These are phyloP conservation scores for Saccharomyces hybrid DNA, from an alignment of 1,139 yeast species.

Conservation along the genomic window DNA sequence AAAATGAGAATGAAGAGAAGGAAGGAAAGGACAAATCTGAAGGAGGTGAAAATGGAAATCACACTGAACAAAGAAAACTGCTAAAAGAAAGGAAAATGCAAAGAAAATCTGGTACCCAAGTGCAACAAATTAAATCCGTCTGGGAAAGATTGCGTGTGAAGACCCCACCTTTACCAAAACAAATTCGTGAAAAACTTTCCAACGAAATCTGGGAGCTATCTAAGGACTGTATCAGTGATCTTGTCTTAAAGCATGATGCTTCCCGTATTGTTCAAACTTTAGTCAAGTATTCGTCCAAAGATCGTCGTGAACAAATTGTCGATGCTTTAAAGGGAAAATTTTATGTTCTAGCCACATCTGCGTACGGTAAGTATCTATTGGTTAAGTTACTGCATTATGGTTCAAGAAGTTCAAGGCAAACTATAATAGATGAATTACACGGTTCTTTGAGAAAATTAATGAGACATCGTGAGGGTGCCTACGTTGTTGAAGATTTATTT, in stretches of 20 bases:
- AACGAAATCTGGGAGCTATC: constrained; percentile 81
- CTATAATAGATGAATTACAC: constrained; percentile 76
- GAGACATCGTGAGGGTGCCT: constrained; percentile 99
- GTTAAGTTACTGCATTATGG: constrained; percentile 92
- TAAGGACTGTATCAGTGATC: constrained; percentile 68
- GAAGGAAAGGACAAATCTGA: constrained; percentile 15
- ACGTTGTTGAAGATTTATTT: constrained; percentile 89
- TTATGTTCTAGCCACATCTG: constrained; percentile 79
- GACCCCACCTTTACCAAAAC: constrained; percentile 73
- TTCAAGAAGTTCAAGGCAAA: constrained; percentile 64
- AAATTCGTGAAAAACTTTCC: constrained; percentile 68
- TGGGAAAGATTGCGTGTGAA: constrained; percentile 93
- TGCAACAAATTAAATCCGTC: constrained; percentile 73
- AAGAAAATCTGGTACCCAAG: constrained; percentile 79
- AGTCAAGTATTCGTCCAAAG: constrained; percentile 75
- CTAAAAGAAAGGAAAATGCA: constrained; percentile 77
- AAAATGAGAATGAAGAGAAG: constrained; percentile 18
- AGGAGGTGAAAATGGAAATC: constrained; percentile 51
- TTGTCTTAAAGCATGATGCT: constrained; percentile 93
- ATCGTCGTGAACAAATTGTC: constrained; percentile 68
- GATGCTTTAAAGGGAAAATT: constrained; percentile 64
- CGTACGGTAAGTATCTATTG: constrained; percentile 87
- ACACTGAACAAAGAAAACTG: constrained; percentile 74
- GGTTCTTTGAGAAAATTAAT: constrained; percentile 85
- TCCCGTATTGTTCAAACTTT: constrained; percentile 93